Conservation (phyloP, 164 flowering plant genomes). For the Liriodendron chinense region DNA sequence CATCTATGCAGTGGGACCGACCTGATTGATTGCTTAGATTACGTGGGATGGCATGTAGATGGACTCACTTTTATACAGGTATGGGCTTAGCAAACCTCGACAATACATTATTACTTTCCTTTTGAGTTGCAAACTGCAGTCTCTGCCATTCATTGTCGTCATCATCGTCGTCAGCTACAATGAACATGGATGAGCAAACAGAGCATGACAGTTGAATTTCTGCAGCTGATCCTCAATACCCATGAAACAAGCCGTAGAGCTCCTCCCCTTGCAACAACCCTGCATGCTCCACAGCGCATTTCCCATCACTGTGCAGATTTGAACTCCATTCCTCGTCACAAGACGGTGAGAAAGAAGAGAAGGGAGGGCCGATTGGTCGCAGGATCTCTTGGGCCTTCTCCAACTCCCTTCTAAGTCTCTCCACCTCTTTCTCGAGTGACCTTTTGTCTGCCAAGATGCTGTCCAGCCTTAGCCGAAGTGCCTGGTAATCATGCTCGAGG, state of each 20-base stretch:
- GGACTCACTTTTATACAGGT: background rate
- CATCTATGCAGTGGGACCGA: background rate
- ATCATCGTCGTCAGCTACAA: background rate
- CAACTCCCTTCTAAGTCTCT: slow-evolving; percentile 31
- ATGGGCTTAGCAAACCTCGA: background rate
- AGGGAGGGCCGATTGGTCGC: slow-evolving; percentile 5
- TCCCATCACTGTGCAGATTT: slow-evolving; percentile 9
- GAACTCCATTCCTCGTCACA: slow-evolving; percentile 24
- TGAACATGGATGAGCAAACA: slow-evolving; percentile 7
- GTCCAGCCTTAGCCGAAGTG: slow-evolving; percentile 43
- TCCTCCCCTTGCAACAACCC: slow-evolving; percentile 23
- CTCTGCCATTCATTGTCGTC: background rate
- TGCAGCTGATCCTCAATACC: slow-evolving; percentile 18
- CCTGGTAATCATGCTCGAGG: slow-evolving; percentile 69
- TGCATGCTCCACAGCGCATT: slow-evolving; percentile 17
- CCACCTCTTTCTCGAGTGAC: slow-evolving; percentile 37
- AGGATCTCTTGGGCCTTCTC: slow-evolving; percentile 30
- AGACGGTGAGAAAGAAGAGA: slow-evolving; percentile 14
- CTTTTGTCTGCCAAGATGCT: slow-evolving; percentile 31
- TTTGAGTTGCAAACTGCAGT: background rate
- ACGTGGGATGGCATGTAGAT: background rate
- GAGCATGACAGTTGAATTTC: slow-evolving; percentile 4
- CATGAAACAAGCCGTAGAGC: slow-evolving; percentile 30
- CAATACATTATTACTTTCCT: background rate
- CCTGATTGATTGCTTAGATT: background rate